Evolutionary conservation across 1,139 yeast genomes (phyloP), one percentile per base, ranked within the genome.

Genomic region (Arxiozyma telluris): DNA sequence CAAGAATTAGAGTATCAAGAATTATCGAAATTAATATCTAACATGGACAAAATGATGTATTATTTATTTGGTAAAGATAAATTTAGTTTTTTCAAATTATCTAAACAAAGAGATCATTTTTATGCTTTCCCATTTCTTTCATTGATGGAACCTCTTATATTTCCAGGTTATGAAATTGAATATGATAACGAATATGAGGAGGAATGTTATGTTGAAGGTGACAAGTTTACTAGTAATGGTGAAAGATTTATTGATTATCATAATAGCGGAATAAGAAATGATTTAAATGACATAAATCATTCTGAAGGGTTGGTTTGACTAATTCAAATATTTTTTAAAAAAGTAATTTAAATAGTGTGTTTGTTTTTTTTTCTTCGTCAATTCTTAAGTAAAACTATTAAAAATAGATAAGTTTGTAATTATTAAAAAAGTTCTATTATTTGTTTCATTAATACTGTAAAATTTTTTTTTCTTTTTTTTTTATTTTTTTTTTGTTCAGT

Each of bases 1-100:
- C 58, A 52, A 45, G 66, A 64, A 50, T 55, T 67, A 42, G 66
- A 67, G 48, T 59, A 57, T 44, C 52, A 58, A 30, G 67, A 66
- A 50, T 49, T 57, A 44, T 47, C 53, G 4, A 44, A 53, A 15
- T 23, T 50, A 21, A 47, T 60, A 1, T 52, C 54, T 11, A 51
- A 50, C 42, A 50, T 54, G 34, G 67, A 66, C 53, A 58, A 60
- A 50, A 18, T 63, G 8, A 43, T 62, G 27, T 61, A 63, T 57
- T 61, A 59, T 47, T n/a, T 62, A 5, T 61, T 64, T 39, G 66
- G 67, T 8, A 53, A 56, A 15, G 70, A 65, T 53, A 56, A 58
- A 23, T 48, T 52, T 8, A 67, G 68, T 2, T 67, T 54, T 52
- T 67, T 63, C 54, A 53, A 59, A 43, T 50, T 66, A 22, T 53